Evolutionary conservation across 2,329 filamentous ascomycete species (phyloP), one percentile per base, ranked within the genome.

Genomic region (Penicillium sp.): DNA sequence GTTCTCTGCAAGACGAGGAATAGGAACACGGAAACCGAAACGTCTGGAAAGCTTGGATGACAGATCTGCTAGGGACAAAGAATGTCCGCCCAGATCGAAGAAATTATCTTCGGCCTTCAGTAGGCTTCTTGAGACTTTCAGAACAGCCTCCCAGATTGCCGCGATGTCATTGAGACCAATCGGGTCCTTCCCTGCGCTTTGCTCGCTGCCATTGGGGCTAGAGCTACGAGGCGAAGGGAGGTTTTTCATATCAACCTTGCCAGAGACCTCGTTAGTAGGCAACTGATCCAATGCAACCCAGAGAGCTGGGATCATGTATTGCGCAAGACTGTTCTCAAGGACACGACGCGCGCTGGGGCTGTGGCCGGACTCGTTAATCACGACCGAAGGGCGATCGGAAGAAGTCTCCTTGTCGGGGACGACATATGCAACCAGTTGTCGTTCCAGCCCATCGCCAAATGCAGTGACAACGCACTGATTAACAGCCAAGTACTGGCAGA

Each of bases 81-180:
- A 91, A 71, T 93, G 89, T 0, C 89, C 89, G 35, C 89, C 89
- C 1, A 93, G 77, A 57, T 92, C 89, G 68, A 92, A 93, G 73
- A 93, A 93, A 69, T 86, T 88, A 69, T 90, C 86, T 58, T 89
- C 85, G 1, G 82, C 67, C 50, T 87, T 88, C 25, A 92, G 83
- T 19, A 82, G 78, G 38, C 74, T 80, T 10, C 79, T 75, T 0
- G 87, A 81, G n/a, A 88, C 82, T 59, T 87, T 85, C 14, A 93
- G 78, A 26, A 86, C 83, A 2, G 84, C 79, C 2, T 88, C 87
- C 89, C 89, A 93, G 51, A 88, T 80, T 62, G 87, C 83, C 14
- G 87, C 83, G 35, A 93, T 84, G 16, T 85, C 83, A 46, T 88
- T 82, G 52, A 87, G 80, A 58, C 80, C 82, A 63, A 91, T 86